These are phyloP conservation scores for Sphagnum magellanicum DNA, from an alignment of 228 moss, liverwort and hornwort species.

Conservation along the genomic window DNA sequence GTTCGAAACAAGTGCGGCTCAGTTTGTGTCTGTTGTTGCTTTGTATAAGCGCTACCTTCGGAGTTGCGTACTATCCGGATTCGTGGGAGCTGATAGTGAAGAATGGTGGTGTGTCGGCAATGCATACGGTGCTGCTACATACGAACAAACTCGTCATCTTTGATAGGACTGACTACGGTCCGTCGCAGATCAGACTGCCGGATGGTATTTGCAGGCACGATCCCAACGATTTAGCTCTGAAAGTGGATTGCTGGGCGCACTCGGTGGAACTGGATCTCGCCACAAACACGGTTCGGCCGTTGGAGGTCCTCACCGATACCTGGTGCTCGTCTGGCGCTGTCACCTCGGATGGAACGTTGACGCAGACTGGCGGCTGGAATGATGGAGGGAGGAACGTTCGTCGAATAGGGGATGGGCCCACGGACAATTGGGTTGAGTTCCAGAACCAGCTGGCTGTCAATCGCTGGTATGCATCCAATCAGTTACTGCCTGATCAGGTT, in stretches of 20 bases:
- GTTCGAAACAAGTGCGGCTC: too few relatives aligned
- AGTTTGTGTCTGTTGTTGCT: not conserved
- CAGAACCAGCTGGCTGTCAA: not conserved
- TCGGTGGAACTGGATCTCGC: slow-evolving; percentile 31
- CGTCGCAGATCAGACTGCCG: slow-evolving; percentile 46
- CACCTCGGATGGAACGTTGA: slow-evolving; percentile 37
- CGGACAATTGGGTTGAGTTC: slow-evolving; percentile 19
- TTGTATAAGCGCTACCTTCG: slow-evolving; percentile 2
- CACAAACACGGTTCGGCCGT: slow-evolving; percentile 28
- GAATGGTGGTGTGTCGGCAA: slow-evolving; percentile 59
- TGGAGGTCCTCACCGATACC: slow-evolving; percentile 45
- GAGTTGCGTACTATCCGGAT: slow-evolving; percentile 12
- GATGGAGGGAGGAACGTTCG: slow-evolving; percentile 17
- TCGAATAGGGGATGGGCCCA: slow-evolving; percentile 5
- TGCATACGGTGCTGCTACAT: slow-evolving; percentile 59
- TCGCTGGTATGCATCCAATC: slow-evolving; percentile 40
- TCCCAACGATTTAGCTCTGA: slow-evolving; percentile 34
- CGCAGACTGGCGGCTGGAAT: slow-evolving; percentile 66
- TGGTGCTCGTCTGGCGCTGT: slow-evolving; percentile 66
- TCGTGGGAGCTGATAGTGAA: slow-evolving; percentile 34
- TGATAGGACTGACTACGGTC: slow-evolving; percentile 62
- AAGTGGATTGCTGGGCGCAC: slow-evolving; percentile 70
- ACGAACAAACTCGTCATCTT: slow-evolving; percentile 55
- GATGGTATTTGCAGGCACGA: slow-evolving; percentile 38
- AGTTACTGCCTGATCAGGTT: slow-evolving; percentile 26